Evolutionary conservation across 2,329 filamentous ascomycete species (phyloP).

Genomic region (Pezicula neosporulosa): DNA sequence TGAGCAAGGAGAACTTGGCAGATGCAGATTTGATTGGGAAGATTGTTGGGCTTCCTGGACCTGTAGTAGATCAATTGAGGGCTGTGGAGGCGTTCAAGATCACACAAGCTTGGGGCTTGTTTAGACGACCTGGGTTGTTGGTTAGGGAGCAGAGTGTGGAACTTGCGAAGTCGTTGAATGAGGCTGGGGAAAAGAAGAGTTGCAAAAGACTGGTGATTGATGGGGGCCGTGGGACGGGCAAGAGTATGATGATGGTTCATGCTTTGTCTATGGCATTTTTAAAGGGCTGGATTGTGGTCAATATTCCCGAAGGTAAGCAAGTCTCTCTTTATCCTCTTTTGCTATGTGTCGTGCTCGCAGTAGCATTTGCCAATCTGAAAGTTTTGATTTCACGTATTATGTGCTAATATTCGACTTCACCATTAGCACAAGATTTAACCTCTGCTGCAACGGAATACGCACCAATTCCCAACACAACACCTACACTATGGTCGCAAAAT

Average conservation of each 20-base stretch:
- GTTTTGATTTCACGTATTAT: neutral
- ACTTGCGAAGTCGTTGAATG: slow-evolving; percentile 60
- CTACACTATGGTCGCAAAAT: slow-evolving; percentile 71
- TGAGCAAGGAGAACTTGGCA: slow-evolving; percentile 53
- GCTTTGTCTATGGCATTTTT: slow-evolving; percentile 77
- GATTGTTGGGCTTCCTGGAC: slow-evolving; percentile 66
- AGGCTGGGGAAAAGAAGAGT: slow-evolving; percentile 49
- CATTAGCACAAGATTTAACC: slow-evolving; percentile 72
- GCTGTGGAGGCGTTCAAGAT: slow-evolving; percentile 88
- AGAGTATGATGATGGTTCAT: slow-evolving; percentile 83
- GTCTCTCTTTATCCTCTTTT: neutral
- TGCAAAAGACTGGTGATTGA: slow-evolving; percentile 64
- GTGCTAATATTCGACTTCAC: slow-evolving; percentile 5
- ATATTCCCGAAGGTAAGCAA: slow-evolving; percentile 78
- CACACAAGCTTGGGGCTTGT: slow-evolving; percentile 84
- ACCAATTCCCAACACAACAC: slow-evolving; percentile 56
- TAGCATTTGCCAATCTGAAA: neutral
- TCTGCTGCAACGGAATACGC: slow-evolving; percentile 80
- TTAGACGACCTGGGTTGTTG: slow-evolving; percentile 76
- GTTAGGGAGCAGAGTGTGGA: slow-evolving; percentile 75
- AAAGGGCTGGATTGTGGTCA: slow-evolving; percentile 85
- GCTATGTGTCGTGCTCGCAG: neutral
- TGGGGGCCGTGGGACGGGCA: slow-evolving; percentile 74
- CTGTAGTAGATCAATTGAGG: slow-evolving; percentile 74
- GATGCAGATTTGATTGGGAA: slow-evolving; percentile 55